phyloP scores from a whole-genome alignment of 768 basidiomycete genomes.

The Tephrocybe rancida region DNA sequence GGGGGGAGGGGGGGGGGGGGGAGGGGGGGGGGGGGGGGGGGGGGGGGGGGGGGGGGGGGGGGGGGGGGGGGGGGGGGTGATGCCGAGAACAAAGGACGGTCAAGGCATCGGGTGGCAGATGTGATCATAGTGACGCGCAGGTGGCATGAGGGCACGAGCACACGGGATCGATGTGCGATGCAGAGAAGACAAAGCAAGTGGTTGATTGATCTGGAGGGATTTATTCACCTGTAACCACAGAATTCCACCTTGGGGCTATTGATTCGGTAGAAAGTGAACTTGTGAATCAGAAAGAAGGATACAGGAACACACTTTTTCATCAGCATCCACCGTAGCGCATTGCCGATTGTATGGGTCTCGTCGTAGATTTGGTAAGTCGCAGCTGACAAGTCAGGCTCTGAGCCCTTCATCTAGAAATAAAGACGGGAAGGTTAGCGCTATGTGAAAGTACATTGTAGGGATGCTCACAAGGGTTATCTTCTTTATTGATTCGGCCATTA shows the following conservation, averaged over 20 bases:
- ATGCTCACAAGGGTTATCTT: slow-evolving; percentile 45
- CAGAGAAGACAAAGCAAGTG: slow-evolving; percentile 11
- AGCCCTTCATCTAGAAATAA: slow-evolving; percentile 75
- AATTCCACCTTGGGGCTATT: slow-evolving; percentile 95
- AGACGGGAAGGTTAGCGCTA: not conserved
- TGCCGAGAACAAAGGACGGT: too few species aligned
- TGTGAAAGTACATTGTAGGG: not conserved
- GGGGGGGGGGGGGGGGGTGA: too few species aligned
- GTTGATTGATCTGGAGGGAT: not conserved
- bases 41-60: too few species aligned
- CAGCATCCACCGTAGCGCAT: slow-evolving; percentile 94
- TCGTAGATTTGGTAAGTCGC: slow-evolving; percentile 92
- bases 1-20: too few species aligned
- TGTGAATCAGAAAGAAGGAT: not conserved
- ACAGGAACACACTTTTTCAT: slow-evolving; percentile 88
- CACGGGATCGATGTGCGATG: not conserved
- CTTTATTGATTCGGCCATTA: slow-evolving; percentile 39
- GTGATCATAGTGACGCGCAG: not conserved
- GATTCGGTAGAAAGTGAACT: slow-evolving; percentile 3
- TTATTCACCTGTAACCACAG: slow-evolving; percentile 91
- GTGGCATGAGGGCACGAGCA: not conserved
- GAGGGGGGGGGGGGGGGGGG: too few species aligned
- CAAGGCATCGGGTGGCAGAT: too few species aligned
- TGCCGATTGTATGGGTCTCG: slow-evolving; percentile 96
- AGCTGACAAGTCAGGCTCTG: slow-evolving; percentile 77